These are phyloP conservation scores for Backusella sp. DNA, from an alignment of 192 early-diverging fungal species.

Conservation along the genomic window DNA sequence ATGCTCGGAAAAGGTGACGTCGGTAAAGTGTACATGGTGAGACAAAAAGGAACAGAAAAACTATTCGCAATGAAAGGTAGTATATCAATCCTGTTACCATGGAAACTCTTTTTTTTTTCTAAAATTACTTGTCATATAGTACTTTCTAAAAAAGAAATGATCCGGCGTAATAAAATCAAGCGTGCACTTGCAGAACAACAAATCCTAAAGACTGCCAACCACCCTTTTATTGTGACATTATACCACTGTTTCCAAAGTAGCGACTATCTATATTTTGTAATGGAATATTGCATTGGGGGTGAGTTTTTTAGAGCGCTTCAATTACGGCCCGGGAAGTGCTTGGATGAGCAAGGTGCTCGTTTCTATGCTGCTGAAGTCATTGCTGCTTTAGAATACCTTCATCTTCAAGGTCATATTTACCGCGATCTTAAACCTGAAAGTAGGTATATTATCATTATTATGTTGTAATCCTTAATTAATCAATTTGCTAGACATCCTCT, in stretches of 20 bases:
- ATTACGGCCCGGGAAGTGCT: constrained; percentile 81
- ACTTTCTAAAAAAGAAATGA: constrained; percentile 92
- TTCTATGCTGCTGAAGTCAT: constrained; percentile 99
- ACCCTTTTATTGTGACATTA: constrained; percentile 87
- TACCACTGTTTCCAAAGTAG: constrained; percentile 89
- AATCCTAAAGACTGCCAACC: constrained; percentile 74
- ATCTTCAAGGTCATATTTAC: constrained; percentile 96
- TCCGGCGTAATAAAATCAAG: constrained; percentile 98
- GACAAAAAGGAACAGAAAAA: constrained; percentile 74
- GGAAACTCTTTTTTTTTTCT: not conserved
- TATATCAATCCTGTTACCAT: too few species aligned
- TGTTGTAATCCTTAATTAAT: not conserved
- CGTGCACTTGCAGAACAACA: constrained; percentile 94
- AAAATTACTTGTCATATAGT: constrained; percentile 32
- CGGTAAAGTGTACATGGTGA: constrained; percentile 94
- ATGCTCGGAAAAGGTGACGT: constrained; percentile 97
- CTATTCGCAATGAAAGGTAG: constrained; percentile 93
- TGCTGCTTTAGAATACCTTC: constrained; percentile 93
- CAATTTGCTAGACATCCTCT: constrained; percentile 63
- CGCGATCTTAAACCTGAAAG: constrained; percentile 98
- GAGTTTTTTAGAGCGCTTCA: constrained; percentile 92
- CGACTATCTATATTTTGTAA: constrained; percentile 82
- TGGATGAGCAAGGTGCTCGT: constrained; percentile 88
- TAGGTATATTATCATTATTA: constrained; percentile 39
- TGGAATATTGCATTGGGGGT: constrained; percentile 89